phyloP scores from a whole-genome alignment of 1,139 yeast genomes.

The Suhomyces terraborum region DNA sequence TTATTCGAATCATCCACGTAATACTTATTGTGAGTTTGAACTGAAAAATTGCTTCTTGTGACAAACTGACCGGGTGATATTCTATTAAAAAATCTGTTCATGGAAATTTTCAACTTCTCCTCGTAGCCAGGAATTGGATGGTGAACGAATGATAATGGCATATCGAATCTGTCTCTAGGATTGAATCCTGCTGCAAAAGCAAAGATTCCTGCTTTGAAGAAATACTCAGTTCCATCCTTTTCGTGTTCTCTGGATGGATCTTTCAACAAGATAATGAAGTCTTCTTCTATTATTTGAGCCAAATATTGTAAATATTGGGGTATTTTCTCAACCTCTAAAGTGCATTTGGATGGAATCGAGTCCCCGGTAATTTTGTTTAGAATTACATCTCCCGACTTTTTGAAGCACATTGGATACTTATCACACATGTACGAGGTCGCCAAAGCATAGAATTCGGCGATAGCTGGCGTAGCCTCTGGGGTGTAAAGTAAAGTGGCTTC shows the following conservation, averaged over 20 bases:
- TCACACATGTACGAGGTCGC: slow-evolving; percentile 49
- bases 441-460: slow-evolving; percentile 57
- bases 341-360: slow-evolving; percentile 31
- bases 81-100: slow-evolving; percentile 62
- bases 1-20: slow-evolving; percentile 57
- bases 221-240: slow-evolving; percentile 56
- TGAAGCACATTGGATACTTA: slow-evolving; percentile 64
- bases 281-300: slow-evolving; percentile 63
- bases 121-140: slow-evolving; percentile 65
- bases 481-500: slow-evolving; percentile 36
- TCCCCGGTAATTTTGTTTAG: slow-evolving; percentile 47
- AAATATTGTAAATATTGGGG: slow-evolving; percentile 45
- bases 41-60: slow-evolving; percentile 61
- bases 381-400: slow-evolving; percentile 30
- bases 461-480: slow-evolving; percentile 50
- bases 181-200: slow-evolving; percentile 79
- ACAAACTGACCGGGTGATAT: slow-evolving; percentile 54
- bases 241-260: slow-evolving; percentile 43
- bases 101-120: slow-evolving; percentile 53
- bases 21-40: slow-evolving; percentile 55
- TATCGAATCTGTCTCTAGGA: slow-evolving; percentile 57
- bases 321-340: slow-evolving; percentile 18
- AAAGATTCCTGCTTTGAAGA: slow-evolving; percentile 62
- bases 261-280: slow-evolving; percentile 57
- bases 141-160: slow-evolving; percentile 57